Evolutionary conservation across 1,284 basidiomycete species (phyloP), one percentile per base, ranked within the genome.

Genomic region (Sanghuangporus baumii): DNA sequence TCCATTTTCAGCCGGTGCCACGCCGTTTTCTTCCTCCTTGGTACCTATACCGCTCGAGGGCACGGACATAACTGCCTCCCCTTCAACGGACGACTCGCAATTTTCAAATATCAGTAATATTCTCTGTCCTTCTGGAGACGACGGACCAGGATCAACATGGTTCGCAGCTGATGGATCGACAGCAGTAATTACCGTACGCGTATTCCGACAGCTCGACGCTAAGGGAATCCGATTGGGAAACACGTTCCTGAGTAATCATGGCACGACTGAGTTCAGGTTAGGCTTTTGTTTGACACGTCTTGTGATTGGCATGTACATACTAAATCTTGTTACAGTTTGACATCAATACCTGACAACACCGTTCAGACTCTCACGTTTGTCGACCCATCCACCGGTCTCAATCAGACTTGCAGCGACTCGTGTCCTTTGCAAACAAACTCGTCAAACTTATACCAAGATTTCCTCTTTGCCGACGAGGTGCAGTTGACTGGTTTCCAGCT

Each of bases 201-300:
- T 88, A 48, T 91, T 90, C 72, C 79, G 84, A 37, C 88, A 83
- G 69, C 82, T 91, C 65, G 85, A 81, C 60, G 89, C 85, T 2
- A 86, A 81, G 60, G 96, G 96, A 9, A 74, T 98, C 55, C 86
- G 96, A 50, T 77, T 99, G 46, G 94, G 93, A 36, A 98, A 99
- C 76, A 95, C 94, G 0, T 93, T 95, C 72, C 79, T 87, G 65
- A 77, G 83, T 56, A 85, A 87, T 52, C 87, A 91, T 66, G 91
- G 93, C 20, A 95, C 95, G 0, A 91, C 85, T 18, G 83, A 80
- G 2, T 99, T 99, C 74, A 90, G 84, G 93, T 95, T 72, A 63
- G 83, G 74, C 11, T 40, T n/a, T 18, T 51, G 50, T 26, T n/a
- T 50, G 34, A 34, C 51, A 18, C 14, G 47, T 47, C n/a, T 59